Base-by-base conservation (phyloP, 2,329 filamentous ascomycete species). In the Arthrinium phaeospermum region DNA sequence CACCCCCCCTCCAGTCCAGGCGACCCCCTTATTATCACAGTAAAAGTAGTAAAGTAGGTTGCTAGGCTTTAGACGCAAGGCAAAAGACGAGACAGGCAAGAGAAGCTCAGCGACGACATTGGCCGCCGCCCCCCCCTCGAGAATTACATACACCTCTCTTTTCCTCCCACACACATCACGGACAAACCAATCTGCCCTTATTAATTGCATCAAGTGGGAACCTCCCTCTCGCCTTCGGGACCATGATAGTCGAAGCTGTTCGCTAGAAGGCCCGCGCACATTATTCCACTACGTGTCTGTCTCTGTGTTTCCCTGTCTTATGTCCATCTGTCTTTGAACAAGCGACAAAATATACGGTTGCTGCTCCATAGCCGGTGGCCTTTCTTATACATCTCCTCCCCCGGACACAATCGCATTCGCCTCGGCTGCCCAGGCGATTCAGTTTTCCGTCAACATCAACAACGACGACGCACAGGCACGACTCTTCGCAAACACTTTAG, bases 231-330 rank as follows among this genome's bases (percentile, higher is more conserved):
- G 34, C 30, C 57, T 37, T 19, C 19, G 34, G 57, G 57, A 64
- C 57, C 57, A 64, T 64, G 57, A 64, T 49, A 68, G 67, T 49
- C 45, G 67, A 49, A 49, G 45, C 67, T 69, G 67, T 69, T 69
- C 67, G 67, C 67, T 69, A 69, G 67, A 69, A 34, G 67, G 67
- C 67, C 67, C 67, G 67, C 67, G 67, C 67, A 69, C 57, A 64
- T 64, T 64, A 64, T 64, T 64, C 34, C 34, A 64, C 57, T 64
- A 64, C 57, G 57, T 64, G 57, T 64, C 34, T 64, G 57, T 64
- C 57, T 64, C 57, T 64, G 57, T 64, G 57, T 64, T 64, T 64
- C 57, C 57, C n/a, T 64, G 57, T 64, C 34, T 64, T 30, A 64
- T 41, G 57, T 64, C 57, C n/a, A 41, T 64, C 57, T 64, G 57